phyloP scores from a whole-genome alignment of 345 rosid genomes.

The Salix exigua region DNA sequence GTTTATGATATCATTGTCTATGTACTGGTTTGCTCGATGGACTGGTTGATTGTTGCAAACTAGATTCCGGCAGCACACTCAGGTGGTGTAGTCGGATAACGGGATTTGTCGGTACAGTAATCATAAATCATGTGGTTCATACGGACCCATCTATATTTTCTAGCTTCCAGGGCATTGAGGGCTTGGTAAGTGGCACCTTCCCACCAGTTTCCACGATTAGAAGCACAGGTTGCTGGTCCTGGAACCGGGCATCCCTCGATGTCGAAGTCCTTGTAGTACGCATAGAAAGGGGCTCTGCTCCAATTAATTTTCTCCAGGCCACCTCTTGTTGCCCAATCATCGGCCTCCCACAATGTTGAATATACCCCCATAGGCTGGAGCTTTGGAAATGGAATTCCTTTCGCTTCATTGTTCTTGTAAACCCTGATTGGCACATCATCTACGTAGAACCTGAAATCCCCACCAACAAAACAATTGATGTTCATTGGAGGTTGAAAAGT shows the following conservation, averaged over 20 bases:
- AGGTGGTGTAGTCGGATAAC: constrained; percentile 69
- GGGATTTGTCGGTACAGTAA: constrained; percentile 73
- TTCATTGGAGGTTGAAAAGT: neutral
- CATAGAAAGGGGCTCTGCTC: constrained; percentile 81
- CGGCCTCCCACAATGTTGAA: constrained; percentile 97
- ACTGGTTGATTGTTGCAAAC: neutral
- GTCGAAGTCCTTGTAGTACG: constrained; percentile 83
- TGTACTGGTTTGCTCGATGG: neutral
- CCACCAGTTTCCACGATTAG: constrained; percentile 77
- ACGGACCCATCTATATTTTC: constrained; percentile 88
- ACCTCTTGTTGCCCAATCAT: constrained; percentile 97
- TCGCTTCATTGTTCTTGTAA: constrained; percentile 77
- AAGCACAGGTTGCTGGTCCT: constrained; percentile 60
- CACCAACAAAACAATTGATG: neutral
- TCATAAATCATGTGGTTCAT: constrained; percentile 89
- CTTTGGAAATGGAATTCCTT: constrained; percentile 58
- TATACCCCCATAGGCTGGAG: constrained; percentile 80
- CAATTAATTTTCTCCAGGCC: constrained; percentile 88
- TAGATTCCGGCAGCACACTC: constrained; percentile 76
- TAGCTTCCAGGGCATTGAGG: constrained; percentile 65
- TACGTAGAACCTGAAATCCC: constrained; percentile 53
- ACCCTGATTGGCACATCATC: constrained; percentile 85
- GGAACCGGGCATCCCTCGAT: constrained; percentile 87
- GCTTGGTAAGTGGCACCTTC: constrained; percentile 56
- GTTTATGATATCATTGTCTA: neutral